Percentiles rank a stretch among this genome's conserved stretches.
Conservation (phyloP, 306 rosid species). For the Ormosia emarginata region DNA sequence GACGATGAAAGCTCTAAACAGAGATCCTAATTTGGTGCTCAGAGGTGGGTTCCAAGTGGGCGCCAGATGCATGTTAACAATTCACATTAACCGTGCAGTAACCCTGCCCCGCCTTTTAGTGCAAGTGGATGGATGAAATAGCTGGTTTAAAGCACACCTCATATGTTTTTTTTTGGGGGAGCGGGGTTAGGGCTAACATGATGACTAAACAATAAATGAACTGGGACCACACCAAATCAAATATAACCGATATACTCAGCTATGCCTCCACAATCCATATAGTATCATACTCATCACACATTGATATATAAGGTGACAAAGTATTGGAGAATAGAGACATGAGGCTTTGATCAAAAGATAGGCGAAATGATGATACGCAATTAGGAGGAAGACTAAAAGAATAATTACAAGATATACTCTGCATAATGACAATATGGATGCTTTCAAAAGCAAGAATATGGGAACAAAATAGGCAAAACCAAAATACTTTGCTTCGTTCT, state of each 20-base stretch:
- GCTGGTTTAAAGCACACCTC: neutral
- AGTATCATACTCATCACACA: neutral
- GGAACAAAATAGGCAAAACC: neutral
- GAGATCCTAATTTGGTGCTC: no score
- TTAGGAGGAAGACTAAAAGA: neutral
- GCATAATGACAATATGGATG: neutral
- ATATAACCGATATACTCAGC: neutral
- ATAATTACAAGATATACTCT: neutral
- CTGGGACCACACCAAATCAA: neutral
- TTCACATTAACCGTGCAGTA: neutral
- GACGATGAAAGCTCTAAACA: no score
- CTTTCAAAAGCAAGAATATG: neutral
- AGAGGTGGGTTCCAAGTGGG: no score
- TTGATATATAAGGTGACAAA: neutral
- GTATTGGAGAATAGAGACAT: neutral
- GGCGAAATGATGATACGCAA: neutral
- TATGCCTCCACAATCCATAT: neutral
- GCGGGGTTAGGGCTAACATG: neutral
- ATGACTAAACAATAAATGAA: neutral
- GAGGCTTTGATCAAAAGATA: neutral
- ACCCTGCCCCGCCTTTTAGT: neutral
- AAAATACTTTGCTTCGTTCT: neutral
- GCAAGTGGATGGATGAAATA: neutral
- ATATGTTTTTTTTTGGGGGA: neutral
- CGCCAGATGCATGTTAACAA: neutral